Conservation (phyloP, 495 filamentous ascomycete species). For the Talaromyces liani region DNA sequence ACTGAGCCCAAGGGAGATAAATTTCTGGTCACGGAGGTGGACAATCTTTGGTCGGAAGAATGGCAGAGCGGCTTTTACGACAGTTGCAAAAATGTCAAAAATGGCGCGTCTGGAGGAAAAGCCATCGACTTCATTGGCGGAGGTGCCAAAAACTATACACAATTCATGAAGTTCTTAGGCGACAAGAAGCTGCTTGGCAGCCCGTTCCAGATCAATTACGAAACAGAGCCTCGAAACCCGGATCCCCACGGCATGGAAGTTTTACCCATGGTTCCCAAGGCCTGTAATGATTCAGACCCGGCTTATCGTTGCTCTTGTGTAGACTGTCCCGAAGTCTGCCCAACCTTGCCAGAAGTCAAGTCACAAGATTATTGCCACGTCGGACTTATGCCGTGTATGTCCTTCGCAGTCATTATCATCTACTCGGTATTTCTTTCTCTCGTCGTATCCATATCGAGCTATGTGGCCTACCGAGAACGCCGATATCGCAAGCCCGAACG, state of each 20-base stretch:
- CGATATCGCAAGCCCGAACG: slow-evolving; percentile 68
- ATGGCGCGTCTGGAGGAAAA: slow-evolving; percentile 82
- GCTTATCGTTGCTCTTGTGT: slow-evolving; percentile 86
- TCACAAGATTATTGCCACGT: slow-evolving; percentile 67
- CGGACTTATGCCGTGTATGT: slow-evolving; percentile 79
- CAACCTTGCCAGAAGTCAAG: slow-evolving; percentile 65
- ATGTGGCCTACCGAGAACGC: slow-evolving; percentile 66
- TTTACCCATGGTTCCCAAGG: slow-evolving; percentile 58
- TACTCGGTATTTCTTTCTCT: slow-evolving; percentile 71
- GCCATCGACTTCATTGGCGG: slow-evolving; percentile 95
- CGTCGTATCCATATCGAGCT: slow-evolving; percentile 58
- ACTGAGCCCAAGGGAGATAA: slow-evolving; percentile 56
- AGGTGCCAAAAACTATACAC: slow-evolving; percentile 80
- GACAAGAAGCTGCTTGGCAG: slow-evolving; percentile 82
- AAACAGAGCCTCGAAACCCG: slow-evolving; percentile 41
- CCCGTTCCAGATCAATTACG: slow-evolving; percentile 96
- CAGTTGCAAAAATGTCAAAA: slow-evolving; percentile 98
- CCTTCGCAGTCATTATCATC: slow-evolving; percentile 80
- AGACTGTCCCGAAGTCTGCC: slow-evolving; percentile 81
- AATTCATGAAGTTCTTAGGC: slow-evolving; percentile 86
- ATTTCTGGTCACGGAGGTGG: slow-evolving; percentile 72
- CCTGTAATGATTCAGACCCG: slow-evolving; percentile 81
- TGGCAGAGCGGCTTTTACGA: slow-evolving; percentile 89
- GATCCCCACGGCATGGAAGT: slow-evolving; percentile 58
- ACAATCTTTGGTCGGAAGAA: slow-evolving; percentile 79